Conservation (phyloP, 352 stramenopile species). For the Thraustochytrium sp. region DNA sequence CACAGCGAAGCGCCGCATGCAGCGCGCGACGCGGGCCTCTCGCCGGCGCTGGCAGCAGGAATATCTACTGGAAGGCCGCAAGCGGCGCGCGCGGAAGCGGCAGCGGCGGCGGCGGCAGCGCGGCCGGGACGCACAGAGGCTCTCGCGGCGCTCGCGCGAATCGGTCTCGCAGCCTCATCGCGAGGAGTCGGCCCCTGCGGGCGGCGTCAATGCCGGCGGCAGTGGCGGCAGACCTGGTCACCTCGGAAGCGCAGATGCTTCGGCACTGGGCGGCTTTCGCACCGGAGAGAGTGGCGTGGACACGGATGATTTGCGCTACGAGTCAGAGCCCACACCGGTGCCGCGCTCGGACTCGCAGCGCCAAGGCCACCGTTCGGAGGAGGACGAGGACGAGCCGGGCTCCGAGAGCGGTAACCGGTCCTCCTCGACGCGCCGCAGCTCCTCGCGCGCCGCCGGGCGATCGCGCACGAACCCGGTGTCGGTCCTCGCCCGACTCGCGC, state of each 20-base stretch:
- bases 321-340: background rate
- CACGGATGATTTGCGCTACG: background rate
- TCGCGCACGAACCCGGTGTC: background rate
- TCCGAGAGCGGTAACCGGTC: background rate
- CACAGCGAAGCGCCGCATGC: constrained; percentile 7
- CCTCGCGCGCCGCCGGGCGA: background rate
- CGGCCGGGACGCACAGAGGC: background rate
- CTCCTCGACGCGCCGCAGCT: background rate
- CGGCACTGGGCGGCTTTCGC: background rate
- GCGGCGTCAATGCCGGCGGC: too few relatives aligned
- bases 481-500: background rate
- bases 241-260: background rate
- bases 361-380: background rate
- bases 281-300: background rate
- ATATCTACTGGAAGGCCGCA: background rate
- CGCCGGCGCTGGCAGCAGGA: constrained; percentile 2
- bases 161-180: too few relatives aligned
- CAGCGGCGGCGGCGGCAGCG: background rate
- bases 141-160: background rate
- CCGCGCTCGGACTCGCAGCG: background rate
- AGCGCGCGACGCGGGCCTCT: background rate
- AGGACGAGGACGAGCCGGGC: background rate
- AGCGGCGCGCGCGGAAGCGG: background rate
- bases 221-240: too few relatives aligned
- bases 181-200: too few relatives aligned